Base-by-base conservation (phyloP, 148 eudicot genomes). In the Persicaria tinctoria region DNA sequence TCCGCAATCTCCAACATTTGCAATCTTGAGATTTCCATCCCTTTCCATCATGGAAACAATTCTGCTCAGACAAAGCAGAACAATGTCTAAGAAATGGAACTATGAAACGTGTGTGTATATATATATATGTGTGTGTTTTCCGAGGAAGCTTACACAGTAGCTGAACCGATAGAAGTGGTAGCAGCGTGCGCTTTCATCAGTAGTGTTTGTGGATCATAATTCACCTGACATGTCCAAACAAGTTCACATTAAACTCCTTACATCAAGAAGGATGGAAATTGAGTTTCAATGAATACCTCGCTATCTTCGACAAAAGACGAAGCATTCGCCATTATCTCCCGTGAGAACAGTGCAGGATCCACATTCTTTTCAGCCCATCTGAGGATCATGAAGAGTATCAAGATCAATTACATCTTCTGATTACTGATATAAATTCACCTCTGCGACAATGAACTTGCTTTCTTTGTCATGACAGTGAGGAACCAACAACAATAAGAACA, bases 1-100 rank as follows among this genome's bases (percentile, higher is more conserved):
- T 74, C 98, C 98, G 82, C 98, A 95, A 76, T 95, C 98, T 80
- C 98, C 98, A 46, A 95, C 90, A 77, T 76, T 95, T 53, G 93
- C 98, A 72, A 95, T 82, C 82, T 92, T 92, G 2, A 95, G 81
- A 80, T 81, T 79, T 80, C 98, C 98, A 75, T 86, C 87, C 70
- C 77, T 79, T 76, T 91, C 92, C 82, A 95, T 84, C 91, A 90
- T 89, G 50, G 98, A 92, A 62, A 95, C 85, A 75, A 92, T 84
- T 69, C 98, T 95, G 64, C 55, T 23, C 16, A 70, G 20, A 14
- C 51, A 48, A 41, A 46, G 27, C 12, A 27, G 18, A 4, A 45
- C 45, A 32, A 63, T 20, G 46, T 2, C 2, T 9, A 13, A n/a
- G 5, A 4, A 59, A 59, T 13, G 70, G 6, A 38, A 11, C 17